Evolutionary conservation across 2,329 filamentous ascomycete species (phyloP).

Genomic region (Calonectria honghensis): DNA sequence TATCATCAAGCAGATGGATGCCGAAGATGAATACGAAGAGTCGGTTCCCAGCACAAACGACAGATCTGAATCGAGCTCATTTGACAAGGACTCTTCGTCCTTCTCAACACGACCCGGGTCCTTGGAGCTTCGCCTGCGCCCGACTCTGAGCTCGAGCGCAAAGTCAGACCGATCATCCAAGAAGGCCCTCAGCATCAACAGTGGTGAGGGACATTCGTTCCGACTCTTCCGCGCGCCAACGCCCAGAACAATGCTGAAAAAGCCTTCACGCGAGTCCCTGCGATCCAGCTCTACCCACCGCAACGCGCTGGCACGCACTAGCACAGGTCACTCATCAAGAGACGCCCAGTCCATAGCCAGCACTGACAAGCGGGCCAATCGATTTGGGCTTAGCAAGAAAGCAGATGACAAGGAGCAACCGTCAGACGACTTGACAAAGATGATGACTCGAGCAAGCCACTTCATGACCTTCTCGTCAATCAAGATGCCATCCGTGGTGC

Average conservation of each 20-base stretch:
- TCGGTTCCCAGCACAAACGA: slow-evolving; percentile 62
- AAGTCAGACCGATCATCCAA: slow-evolving; percentile 60
- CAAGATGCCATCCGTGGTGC: slow-evolving; percentile 94
- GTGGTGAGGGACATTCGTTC: slow-evolving; percentile 70
- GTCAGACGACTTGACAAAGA: slow-evolving; percentile 94
- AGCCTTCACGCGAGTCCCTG: slow-evolving; percentile 75
- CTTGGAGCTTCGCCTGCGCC: slow-evolving; percentile 87
- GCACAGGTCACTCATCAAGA: slow-evolving; percentile 67
- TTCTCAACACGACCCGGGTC: slow-evolving; percentile 81
- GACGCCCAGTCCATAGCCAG: slow-evolving; percentile 60
- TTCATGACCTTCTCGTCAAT: slow-evolving; percentile 99
- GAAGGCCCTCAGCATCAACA: slow-evolving; percentile 71
- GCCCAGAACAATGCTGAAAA: slow-evolving; percentile 69
- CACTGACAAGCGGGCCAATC: slow-evolving; percentile 66
- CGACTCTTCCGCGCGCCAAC: slow-evolving; percentile 69
- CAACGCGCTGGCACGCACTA: slow-evolving; percentile 66
- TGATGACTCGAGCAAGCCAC: slow-evolving; percentile 95
- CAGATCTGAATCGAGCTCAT: slow-evolving; percentile 60
- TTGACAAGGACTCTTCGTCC: slow-evolving; percentile 68
- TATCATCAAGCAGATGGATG: slow-evolving; percentile 64
- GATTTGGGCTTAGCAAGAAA: slow-evolving; percentile 74
- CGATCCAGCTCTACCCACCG: slow-evolving; percentile 65
- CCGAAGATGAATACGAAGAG: slow-evolving; percentile 68
- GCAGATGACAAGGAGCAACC: slow-evolving; percentile 72
- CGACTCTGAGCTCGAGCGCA: slow-evolving; percentile 81